phyloP scores from a whole-genome alignment of 1,284 basidiomycete genomes.

The Cryptococcus deneoformans region DNA sequence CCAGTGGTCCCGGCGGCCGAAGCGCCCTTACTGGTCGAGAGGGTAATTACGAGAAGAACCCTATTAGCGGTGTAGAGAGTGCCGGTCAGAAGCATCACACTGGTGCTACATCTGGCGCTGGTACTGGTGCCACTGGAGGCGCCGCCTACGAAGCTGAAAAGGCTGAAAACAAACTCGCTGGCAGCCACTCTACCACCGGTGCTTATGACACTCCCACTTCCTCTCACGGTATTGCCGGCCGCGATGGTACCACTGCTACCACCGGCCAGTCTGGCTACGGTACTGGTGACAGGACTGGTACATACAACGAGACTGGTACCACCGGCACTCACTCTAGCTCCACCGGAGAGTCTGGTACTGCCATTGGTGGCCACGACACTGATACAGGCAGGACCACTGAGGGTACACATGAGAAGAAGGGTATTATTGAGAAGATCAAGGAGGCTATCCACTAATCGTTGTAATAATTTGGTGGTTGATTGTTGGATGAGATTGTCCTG shows the following conservation, averaged over 20 bases:
- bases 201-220: not conserved
- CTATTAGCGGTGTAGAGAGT: conserved; percentile 18
- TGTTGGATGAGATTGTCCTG: not conserved
- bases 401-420: conserved; percentile 19
- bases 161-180: not conserved
- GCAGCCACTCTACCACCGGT: not conserved
- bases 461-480: not conserved
- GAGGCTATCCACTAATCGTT: conserved; percentile 5
- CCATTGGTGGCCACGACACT: not conserved
- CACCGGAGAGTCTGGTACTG: not conserved
- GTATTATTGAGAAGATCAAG: conserved; percentile 37
- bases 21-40: conserved; percentile 38
- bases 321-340: not conserved
- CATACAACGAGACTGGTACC: not conserved
- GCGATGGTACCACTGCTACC: not conserved
- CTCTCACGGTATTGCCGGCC: not conserved
- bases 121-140: conserved; percentile 3
- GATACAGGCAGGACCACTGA: not conserved
- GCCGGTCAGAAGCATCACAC: not conserved
- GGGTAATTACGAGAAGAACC: conserved; percentile 28
- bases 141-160: not conserved
- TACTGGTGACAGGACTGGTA: not conserved
- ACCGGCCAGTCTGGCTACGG: not conserved
- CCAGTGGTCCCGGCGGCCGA: conserved; percentile 29
- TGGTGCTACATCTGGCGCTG: conserved; percentile 1